Evolutionary conservation across 73 alveolate species (phyloP).

Genomic region (Stentor coeruleus): DNA sequence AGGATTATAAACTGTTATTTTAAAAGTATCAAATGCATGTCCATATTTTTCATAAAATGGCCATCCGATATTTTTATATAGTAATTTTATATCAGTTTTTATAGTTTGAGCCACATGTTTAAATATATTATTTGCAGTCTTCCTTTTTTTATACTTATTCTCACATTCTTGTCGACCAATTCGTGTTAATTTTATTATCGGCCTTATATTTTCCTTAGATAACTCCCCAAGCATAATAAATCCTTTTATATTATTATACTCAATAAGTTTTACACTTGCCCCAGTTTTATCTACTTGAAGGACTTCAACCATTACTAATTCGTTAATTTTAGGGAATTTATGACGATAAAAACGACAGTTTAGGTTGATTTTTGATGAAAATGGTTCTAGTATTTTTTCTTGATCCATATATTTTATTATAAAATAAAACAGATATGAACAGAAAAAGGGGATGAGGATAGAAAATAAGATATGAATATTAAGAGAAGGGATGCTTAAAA

Average conservation of each 20-base stretch:
- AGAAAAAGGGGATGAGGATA: too few species aligned
- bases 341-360: constrained; percentile 74
- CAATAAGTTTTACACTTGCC: constrained; percentile 88
- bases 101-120: constrained; percentile 54
- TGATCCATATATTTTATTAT: too few species aligned
- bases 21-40: constrained; percentile 81
- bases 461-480: too few species aligned
- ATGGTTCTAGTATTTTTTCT: too few species aligned
- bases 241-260: constrained; percentile 88
- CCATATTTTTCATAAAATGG: constrained; percentile 70
- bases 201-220: constrained; percentile 74
- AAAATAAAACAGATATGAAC: too few species aligned
- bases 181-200: constrained; percentile 69
- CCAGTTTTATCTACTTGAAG: constrained; percentile 78
- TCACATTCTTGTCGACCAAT: constrained; percentile 87
- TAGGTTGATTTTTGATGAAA: constrained; percentile 36
- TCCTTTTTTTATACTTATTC: constrained; percentile 60
- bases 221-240: constrained; percentile 82
- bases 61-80: constrained; percentile 79
- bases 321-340: constrained; percentile 73
- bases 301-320: constrained; percentile 86
- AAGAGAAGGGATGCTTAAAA: too few species aligned
- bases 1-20: constrained; percentile 57
- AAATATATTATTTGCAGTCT: constrained; percentile 72
- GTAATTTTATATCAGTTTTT: constrained; percentile 40